Base-by-base conservation (phyloP, 495 filamentous ascomycete species). In the Talaromyces liani region DNA sequence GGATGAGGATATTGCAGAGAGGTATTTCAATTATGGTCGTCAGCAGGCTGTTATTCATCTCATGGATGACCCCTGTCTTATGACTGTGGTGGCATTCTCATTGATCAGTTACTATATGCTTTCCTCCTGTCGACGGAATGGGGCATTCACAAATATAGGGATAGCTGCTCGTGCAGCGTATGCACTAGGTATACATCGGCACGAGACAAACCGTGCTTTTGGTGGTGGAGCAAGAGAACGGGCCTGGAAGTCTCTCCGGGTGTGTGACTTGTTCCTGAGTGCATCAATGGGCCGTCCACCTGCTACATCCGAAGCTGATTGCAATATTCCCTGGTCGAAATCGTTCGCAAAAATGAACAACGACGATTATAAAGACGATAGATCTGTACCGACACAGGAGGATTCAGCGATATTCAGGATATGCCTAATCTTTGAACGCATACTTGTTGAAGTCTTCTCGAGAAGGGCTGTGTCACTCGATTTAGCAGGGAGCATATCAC, bases 381-480 rank as follows among this genome's bases (percentile, higher is more conserved):
- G 27, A 29, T 55, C 53, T 27, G 20, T 55, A 18, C 41, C 41
- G 14, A 45, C 41, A 45, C 41, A 45, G 41, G 14, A 45, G 16
- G 41, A 45, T 4, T 55, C 53, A 2, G 53, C 53, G 9, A 55
- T 55, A n/a, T 55, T 55, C 53, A 9, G 53, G 6, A 55, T 79
- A n/a, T 87, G 83, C 65, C 83, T 81, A 47, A 79, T 88, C 39
- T 87, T 92, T 58, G 88, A 89, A 36, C 75, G 78, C 5, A 87
- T 88, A 24, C 77, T 92, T 18, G 85, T 80, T 25, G 85, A 83
- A 51, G 84, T 91, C 22, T 92, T 90, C 66, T 85, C 88, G 63
- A 81, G 84, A 55, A 80, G 86, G 63, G 90, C 86, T 64, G 84
- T 91, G 49, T 90, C 86, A 7, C 87, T 87, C 33, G 74, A 79